phyloP scores from a whole-genome alignment of 345 rosid genomes.

The Xanthoceras sorbifolium region DNA sequence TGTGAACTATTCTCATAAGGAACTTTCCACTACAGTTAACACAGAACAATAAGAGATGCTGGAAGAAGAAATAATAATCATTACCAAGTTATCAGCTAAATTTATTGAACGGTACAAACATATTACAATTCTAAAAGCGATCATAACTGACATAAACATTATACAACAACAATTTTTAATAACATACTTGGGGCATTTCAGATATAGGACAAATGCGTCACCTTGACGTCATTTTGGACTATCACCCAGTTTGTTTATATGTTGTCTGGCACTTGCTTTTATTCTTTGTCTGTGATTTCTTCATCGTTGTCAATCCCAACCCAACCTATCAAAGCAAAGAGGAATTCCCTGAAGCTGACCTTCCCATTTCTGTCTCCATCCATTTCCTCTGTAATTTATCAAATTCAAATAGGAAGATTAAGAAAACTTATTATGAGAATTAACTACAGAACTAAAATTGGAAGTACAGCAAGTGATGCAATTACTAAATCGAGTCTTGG shows the following conservation, averaged over 20 bases:
- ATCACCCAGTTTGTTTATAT: not conserved
- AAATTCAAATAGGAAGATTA: constrained; percentile 19
- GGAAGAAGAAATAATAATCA: constrained; percentile 3
- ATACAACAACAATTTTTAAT: not conserved
- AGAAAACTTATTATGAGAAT: not conserved
- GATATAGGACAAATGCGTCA: constrained; percentile 6
- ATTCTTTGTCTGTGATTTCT: constrained; percentile 25
- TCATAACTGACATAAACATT: constrained; percentile 9
- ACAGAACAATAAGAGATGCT: constrained; percentile 1
- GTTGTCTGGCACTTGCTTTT: not conserved
- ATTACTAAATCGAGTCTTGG: constrained; percentile 68
- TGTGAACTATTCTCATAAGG: not conserved
- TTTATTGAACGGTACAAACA: not conserved
- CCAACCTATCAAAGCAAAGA: constrained; percentile 76
- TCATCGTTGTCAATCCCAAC: constrained; percentile 64
- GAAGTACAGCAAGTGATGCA: constrained; percentile 16
- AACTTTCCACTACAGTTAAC: not conserved
- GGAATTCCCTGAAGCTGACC: constrained; percentile 79
- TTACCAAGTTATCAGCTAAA: not conserved
- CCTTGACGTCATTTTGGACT: constrained; percentile 26
- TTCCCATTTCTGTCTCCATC: constrained; percentile 83
- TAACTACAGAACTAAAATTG: not conserved
- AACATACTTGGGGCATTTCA: constrained; percentile 9
- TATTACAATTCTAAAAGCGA: constrained; percentile 1
- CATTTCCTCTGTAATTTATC: constrained; percentile 75